phyloP scores from a whole-genome alignment of 345 rosid genomes.

The Brassica rapa region DNA sequence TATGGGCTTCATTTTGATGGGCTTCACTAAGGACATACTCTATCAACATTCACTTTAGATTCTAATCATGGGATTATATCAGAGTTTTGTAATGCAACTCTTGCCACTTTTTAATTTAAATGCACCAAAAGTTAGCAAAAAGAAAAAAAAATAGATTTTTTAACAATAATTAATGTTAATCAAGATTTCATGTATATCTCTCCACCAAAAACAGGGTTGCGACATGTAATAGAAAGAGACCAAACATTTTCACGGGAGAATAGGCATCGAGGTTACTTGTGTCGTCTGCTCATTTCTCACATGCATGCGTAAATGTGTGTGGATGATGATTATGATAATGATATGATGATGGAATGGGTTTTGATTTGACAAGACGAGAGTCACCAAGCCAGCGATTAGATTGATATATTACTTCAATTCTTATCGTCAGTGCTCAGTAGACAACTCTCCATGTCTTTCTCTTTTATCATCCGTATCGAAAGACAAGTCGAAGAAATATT shows the following conservation, averaged over 20 bases:
- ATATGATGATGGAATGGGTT: constrained; percentile 31
- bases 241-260: constrained; percentile 28
- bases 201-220: constrained; percentile 26
- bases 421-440: constrained; percentile 30
- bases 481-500: constrained; percentile 18
- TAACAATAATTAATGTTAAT: constrained; percentile 3
- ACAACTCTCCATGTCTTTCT: constrained; percentile 41
- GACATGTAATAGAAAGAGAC: constrained; percentile 22
- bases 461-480: constrained; percentile 31
- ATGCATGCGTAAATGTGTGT: constrained; percentile 26
- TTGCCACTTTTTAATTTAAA: too few relatives aligned
- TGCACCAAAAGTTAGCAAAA: too few relatives aligned
- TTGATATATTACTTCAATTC: constrained; percentile 9
- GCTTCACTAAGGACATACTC: too few relatives aligned
- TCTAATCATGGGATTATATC: too few relatives aligned
- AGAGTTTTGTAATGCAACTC: too few relatives aligned
- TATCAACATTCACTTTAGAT: too few relatives aligned
- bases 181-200: constrained; percentile 8
- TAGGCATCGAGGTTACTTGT: constrained; percentile 17
- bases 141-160: not conserved
- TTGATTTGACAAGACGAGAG: constrained; percentile 44
- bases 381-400: constrained; percentile 25
- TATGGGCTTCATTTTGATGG: too few relatives aligned
- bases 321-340: constrained; percentile 7
- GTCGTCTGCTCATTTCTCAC: constrained; percentile 22